phyloP scores from a whole-genome alignment of 139 green algal species.

The Chlamydomonas urium region DNA sequence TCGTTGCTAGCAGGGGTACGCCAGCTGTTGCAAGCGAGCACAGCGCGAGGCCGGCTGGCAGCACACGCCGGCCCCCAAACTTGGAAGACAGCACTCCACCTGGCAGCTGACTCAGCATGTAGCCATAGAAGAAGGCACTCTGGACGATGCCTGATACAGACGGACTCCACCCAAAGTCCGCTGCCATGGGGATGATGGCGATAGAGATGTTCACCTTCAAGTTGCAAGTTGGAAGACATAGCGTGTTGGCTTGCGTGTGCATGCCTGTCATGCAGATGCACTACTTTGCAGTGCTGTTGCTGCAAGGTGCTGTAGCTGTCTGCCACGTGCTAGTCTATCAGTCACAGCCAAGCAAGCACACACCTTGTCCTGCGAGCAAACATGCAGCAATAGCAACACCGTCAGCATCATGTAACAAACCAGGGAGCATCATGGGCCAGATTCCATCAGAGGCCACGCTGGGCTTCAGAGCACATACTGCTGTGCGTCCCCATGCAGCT shows the following conservation, averaged over 20 bases:
- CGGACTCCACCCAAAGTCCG: constrained; percentile 86
- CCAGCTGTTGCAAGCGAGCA: constrained; percentile 73
- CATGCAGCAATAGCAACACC: neutral
- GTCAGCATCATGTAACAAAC: neutral
- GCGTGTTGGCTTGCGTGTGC: too few relatives aligned
- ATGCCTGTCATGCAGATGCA: too few relatives aligned
- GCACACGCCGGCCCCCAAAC: constrained; percentile 63
- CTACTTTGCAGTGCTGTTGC: neutral
- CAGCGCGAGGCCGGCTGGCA: constrained; percentile 75
- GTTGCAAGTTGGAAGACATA: too few relatives aligned
- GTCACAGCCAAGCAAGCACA: neutral
- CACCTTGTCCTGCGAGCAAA: neutral
- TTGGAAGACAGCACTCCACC: constrained; percentile 72
- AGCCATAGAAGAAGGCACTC: constrained; percentile 39
- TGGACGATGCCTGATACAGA: constrained; percentile 84
- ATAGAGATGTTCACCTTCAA: constrained; percentile 95
- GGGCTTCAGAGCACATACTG: neutral
- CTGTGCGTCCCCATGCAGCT: neutral
- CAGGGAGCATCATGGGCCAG: too few relatives aligned
- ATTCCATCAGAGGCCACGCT: neutral
- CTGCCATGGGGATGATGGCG: constrained; percentile 95
- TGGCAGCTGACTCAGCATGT: constrained; percentile 72
- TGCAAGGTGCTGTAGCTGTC: neutral
- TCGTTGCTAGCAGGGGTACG: neutral
- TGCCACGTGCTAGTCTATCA: neutral